phyloP scores from a whole-genome alignment of 768 basidiomycete genomes.

The Agrocybe chaxingu region DNA sequence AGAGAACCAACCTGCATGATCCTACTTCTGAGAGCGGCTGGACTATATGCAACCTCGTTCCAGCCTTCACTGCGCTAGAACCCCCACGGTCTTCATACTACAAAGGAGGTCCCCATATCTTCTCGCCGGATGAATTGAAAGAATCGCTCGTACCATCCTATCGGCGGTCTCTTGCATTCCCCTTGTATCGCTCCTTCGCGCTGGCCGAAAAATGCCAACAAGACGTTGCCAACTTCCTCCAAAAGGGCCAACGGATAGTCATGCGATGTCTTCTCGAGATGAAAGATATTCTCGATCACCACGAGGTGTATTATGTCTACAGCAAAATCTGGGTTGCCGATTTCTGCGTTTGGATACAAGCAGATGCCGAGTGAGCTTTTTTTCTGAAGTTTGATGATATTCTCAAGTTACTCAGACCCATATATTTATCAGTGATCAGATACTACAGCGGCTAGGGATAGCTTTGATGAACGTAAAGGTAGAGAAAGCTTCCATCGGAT shows the following conservation, averaged over 20 bases:
- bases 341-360: constrained; percentile 78
- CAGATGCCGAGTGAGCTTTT: constrained; percentile 59
- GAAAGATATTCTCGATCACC: constrained; percentile 73
- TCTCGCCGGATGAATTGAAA: constrained; percentile 44
- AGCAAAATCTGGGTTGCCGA: constrained; percentile 86
- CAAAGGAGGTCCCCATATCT: constrained; percentile 19
- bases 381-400: not conserved
- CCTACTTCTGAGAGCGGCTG: constrained; percentile 88
- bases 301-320: constrained; percentile 87
- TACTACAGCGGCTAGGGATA: constrained; percentile 43
- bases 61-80: constrained; percentile 82
- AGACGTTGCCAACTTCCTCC: constrained; percentile 60
- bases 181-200: constrained; percentile 75
- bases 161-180: constrained; percentile 72
- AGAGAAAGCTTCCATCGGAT: constrained; percentile 57
- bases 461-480: constrained; percentile 38
- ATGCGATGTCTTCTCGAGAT: constrained; percentile 67
- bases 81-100: constrained; percentile 47
- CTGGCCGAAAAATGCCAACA: constrained; percentile 65
- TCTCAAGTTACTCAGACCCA: not conserved
- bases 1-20: constrained; percentile 72
- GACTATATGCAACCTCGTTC: constrained; percentile 72
- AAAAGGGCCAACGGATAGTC: constrained; percentile 58
- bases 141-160: constrained; percentile 60
- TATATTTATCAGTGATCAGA: constrained; percentile 47